Base-by-base conservation (phyloP, 768 basidiomycete species). In the Termitomyces sp. region DNA sequence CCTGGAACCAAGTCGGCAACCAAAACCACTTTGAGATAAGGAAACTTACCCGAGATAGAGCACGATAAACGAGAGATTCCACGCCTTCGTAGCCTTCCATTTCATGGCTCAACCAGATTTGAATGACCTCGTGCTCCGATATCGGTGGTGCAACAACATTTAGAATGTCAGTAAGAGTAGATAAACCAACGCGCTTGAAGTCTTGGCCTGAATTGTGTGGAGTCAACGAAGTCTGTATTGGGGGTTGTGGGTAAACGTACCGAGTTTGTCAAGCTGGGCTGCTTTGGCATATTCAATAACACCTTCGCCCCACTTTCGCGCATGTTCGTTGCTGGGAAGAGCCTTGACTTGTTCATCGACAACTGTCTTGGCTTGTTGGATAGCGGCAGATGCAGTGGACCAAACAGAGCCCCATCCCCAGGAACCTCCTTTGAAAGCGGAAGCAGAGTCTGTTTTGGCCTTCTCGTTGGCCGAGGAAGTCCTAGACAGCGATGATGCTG, bases 61-160 rank as follows among this genome's bases (percentile, higher is more conserved):
- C 88, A 24, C 88, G 85, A 74, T 97, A 98, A 26, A 95, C 91
- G n/a, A 99, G 81, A 12, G 88, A 82, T 74, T 98, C 96, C 43
- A 98, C 82, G 7, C 97, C 97, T 57, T 95, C 94, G 69, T 96
- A 98, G 18, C 97, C 97, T 62, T 83, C 80, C 95, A 99, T 95
- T 64, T 97, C 95, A 74, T 98, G 95, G 67, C 89, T 90, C 39
- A 99, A 76, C 89, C 92, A 93, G 8, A 99, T 87, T 69, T 97
- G 87, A 62, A 99, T 95, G 16, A 98, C 93, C 73, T 99, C 97
- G 69, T 98, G 96, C 71, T 96, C 95, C 26, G 95, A 92, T 65
- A 98, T 98, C 13, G 97, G 97, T 42, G 97, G 97, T 0, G 97
- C 97, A 59, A 99, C 96, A 30, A 89, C 96, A 69, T 98, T 96